Evolutionary conservation across 176 grass and related monocot genomes (phyloP), one percentile per base, ranked within the genome.

Genomic region (Carex parvula): DNA sequence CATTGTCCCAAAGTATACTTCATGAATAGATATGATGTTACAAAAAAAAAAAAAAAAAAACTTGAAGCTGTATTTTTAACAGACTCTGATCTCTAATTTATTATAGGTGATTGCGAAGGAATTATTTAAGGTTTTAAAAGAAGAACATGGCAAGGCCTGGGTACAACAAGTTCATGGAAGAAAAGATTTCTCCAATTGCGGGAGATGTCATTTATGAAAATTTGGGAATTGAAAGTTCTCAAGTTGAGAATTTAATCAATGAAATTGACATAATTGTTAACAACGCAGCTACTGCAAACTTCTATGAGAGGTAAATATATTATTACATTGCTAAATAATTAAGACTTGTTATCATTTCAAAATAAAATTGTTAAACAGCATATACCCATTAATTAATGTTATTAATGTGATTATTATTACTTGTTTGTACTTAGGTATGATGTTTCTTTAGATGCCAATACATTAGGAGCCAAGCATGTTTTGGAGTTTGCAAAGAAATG

Each of bases 251-350:
- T 18, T 64, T 97, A 35, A 84, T 41, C 1, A 69, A 63, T 3
- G 87, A 97, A 63, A 55, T 97, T 14, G 88, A 97, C 33, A 80
- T 93, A 17, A 85, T 97, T 63, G 91, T 97, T 35, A 97, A 93
- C 24, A 88, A 85, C 16, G 94, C 91, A 18, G 94, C 94, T 67
- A 97, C 89, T 18, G 93, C 94, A 3, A 90, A 86, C 79, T 97
- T 97, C 70, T 91, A 93, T 44, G 94, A 97, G 80, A 88, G 94
- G 87, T 87, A n/a, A 63, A n/a, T n/a, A n/a, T n/a, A n/a, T n/a
- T n/a, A n/a, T n/a, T n/a, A n/a, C n/a, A n/a, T n/a, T n/a, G n/a
- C 13, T 66, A 65, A 80, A 79, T 29, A 2, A 55, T 2, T 39
- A 52, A 50, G 30, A 33, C 10, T 52, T 84, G 42, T 18, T 14